Evolutionary conservation across 2,329 filamentous ascomycete genomes (phyloP).

Genomic region (Botrytis byssoidea): DNA sequence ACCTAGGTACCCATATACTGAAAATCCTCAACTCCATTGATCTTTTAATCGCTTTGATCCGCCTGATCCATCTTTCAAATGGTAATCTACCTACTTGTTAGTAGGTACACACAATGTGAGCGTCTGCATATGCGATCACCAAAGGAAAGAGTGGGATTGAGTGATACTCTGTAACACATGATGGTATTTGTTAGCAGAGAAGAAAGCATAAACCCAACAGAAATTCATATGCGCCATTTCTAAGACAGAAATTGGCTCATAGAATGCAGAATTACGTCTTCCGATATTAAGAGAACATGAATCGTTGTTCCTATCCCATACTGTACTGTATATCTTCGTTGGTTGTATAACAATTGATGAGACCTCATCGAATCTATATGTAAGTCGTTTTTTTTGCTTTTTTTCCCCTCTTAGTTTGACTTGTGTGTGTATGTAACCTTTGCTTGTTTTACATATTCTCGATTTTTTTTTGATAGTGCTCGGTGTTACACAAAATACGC

Average conservation of each 20-base stretch:
- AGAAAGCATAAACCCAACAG: neutral
- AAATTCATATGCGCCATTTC: slow-evolving; percentile 27
- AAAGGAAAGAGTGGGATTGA: neutral
- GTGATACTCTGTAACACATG: slow-evolving; percentile 8
- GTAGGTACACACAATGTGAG: neutral
- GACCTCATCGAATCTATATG: neutral
- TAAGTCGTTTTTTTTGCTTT: neutral
- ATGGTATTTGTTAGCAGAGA: slow-evolving; percentile 12
- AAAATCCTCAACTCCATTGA: neutral
- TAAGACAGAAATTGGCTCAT: slow-evolving; percentile 27
- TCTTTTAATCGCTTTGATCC: neutral
- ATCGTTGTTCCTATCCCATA: neutral
- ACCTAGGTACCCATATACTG: neutral
- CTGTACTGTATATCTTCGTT: neutral
- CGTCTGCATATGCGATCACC: slow-evolving; percentile 13
- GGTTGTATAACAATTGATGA: slow-evolving; percentile 1
- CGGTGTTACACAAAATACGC: slow-evolving; percentile 17
- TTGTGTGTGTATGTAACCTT: neutral
- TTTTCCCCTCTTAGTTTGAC: neutral
- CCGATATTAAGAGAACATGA: neutral
- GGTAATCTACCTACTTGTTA: neutral
- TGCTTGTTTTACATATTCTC: neutral
- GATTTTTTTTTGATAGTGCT: neutral
- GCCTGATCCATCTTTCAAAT: neutral
- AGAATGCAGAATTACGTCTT: slow-evolving; percentile 21